Conservation (phyloP, 306 rosid genomes). For the Dalbergia oliveri region DNA sequence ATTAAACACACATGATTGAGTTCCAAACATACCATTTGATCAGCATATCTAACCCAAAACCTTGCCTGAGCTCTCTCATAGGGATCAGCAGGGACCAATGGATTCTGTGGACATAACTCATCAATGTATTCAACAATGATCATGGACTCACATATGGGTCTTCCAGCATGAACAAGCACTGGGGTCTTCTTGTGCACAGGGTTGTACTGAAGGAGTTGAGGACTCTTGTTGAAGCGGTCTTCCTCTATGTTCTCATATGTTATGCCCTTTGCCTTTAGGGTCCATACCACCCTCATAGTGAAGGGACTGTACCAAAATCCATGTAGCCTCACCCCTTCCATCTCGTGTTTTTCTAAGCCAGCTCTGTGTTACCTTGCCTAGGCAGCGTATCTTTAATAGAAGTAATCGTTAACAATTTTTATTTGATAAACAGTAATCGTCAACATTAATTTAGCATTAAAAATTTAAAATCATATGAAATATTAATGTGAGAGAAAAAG, state of each 20-base stretch:
- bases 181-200: constrained; percentile 64
- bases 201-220: constrained; percentile 56
- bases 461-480: too few relatives aligned
- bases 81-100: constrained; percentile 58
- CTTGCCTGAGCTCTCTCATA: constrained; percentile 56
- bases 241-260: constrained; percentile 61
- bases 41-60: constrained; percentile 57
- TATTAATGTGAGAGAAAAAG: too few relatives aligned
- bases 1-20: neutral
- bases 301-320: constrained; percentile 65
- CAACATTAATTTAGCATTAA: too few relatives aligned
- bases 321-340: constrained; percentile 53
- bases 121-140: constrained; percentile 63
- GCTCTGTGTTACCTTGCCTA: neutral
- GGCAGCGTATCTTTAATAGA: neutral
- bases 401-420: neutral
- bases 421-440: too few relatives aligned
- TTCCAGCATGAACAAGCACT: constrained; percentile 62
- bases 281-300: constrained; percentile 59
- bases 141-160: constrained; percentile 61
- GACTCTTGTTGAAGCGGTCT: constrained; percentile 58
- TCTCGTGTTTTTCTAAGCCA: neutral
- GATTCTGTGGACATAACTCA: constrained; percentile 56
- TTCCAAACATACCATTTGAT: constrained; percentile 35
- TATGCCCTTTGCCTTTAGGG: constrained; percentile 60